Evolutionary conservation across 2,329 filamentous ascomycete genomes (phyloP), one percentile per base, ranked within the genome.

Genomic region (Cladophialophora immunda): DNA sequence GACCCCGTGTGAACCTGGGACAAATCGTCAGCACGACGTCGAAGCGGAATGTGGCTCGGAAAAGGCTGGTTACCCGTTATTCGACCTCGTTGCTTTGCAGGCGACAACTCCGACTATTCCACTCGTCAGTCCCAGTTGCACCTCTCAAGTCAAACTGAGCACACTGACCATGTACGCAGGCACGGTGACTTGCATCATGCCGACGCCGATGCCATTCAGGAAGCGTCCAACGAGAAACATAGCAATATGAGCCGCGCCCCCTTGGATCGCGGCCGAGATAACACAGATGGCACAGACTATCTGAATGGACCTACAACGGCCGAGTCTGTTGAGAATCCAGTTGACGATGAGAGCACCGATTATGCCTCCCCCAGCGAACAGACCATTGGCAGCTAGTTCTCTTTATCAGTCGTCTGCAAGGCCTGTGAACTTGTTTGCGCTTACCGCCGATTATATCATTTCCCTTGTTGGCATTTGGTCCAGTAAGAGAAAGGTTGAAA

Each of bases 201-300:
- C 79, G 17, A 76, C 72, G 2, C 78, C 79, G 36, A 76, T 72
- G 4, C 80, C 80, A 30, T 78, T 77, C 17, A 81, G 70, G 17
- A 80, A 74, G 2, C 80, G 70, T 7, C 73, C 78, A 15, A 76
- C 77, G 15, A 81, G 71, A 67, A 82, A 80, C 79, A 81, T 82
- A 13, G 68, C 67, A 64, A 71, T 30, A 52, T 71, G 61, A 30
- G 60, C 67, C 30, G 67, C 62, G 1, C 68, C 69, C 15, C 56
- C 62, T 41, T 71, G 68, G 19, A 71, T 61, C 19, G 65, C 68
- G 9, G 62, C 65, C 19, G 62, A 62, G 36, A 70, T 38, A 50
- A 70, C 64, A 52, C 61, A 65, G 55, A 71, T 65, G 25, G 60
- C 22, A 45, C 58, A 61, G 38, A 65, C 65, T 22, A 66, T 64